Percentiles rank a stretch among this genome's conserved stretches.
Conservation (phyloP, 1,284 basidiomycete genomes). For the Naganishia albida region DNA sequence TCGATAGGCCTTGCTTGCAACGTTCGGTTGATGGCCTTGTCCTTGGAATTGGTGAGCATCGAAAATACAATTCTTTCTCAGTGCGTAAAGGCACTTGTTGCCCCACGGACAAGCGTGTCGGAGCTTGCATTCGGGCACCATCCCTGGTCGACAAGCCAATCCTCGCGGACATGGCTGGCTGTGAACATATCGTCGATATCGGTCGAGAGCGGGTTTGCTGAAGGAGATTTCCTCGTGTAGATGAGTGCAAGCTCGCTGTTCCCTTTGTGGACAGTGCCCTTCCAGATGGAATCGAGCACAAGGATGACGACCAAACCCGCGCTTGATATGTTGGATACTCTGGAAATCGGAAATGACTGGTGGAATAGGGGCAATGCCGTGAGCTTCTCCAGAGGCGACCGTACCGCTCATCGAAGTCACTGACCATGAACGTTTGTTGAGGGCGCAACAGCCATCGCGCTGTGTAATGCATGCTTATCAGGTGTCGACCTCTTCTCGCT, state of each 20-base stretch:
- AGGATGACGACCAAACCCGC: conserved; percentile 6
- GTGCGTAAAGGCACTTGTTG: not conserved
- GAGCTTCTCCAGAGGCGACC: not conserved
- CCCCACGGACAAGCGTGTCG: conserved; percentile 20
- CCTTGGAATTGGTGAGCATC: conserved; percentile 15
- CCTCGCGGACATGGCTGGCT: conserved; percentile 28
- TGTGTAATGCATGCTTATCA: not conserved
- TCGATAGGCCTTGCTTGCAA: conserved; percentile 3
- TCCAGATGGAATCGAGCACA: conserved; percentile 22
- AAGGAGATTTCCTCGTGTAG: conserved; percentile 27
- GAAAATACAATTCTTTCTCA: conserved; percentile 4
- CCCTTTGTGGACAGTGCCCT: conserved; percentile 10
- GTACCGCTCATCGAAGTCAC: not conserved
- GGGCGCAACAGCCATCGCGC: not conserved
- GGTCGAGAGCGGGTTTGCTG: conserved; percentile 1
- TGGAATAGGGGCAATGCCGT: too few species aligned
- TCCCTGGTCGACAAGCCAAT: conserved; percentile 5
- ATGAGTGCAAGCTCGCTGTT: conserved; percentile 13
- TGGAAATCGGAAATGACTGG: conserved; percentile 18
- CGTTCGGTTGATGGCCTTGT: conserved; percentile 18
- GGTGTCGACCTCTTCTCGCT: not conserved
- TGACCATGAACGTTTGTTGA: conserved; percentile 11
- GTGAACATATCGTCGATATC: conserved; percentile 29
- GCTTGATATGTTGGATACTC: conserved; percentile 14
- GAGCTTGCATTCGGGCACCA: conserved; percentile 8